Evolutionary conservation across 352 stramenopile species (phyloP).

Genomic region (Phytophthora tubulina): DNA sequence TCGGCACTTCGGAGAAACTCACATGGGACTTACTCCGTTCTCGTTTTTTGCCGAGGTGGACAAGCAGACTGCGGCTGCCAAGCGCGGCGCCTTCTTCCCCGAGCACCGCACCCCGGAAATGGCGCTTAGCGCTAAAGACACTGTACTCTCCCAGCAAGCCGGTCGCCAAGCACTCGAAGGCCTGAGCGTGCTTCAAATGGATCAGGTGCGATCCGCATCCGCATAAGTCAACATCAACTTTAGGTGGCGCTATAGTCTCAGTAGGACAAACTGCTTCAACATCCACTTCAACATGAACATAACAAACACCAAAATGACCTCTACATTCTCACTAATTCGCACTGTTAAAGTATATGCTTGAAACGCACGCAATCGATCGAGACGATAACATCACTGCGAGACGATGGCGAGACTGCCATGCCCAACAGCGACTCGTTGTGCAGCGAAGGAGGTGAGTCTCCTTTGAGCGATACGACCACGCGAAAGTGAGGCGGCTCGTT

Average conservation of each 20-base stretch:
- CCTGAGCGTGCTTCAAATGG: slow-evolving; percentile 16
- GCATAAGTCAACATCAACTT: slow-evolving; percentile 19
- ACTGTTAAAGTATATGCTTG: neutral
- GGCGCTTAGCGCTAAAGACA: slow-evolving; percentile 69
- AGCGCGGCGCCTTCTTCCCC: slow-evolving; percentile 57
- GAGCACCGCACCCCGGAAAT: slow-evolving; percentile 54
- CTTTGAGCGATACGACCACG: slow-evolving; percentile 6
- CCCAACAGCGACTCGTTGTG: neutral
- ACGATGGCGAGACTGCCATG: neutral
- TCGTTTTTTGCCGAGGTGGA: slow-evolving; percentile 75
- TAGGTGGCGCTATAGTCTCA: neutral
- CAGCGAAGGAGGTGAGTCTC: neutral
- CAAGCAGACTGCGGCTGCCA: slow-evolving; percentile 52
- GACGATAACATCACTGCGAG: slow-evolving; percentile 5
- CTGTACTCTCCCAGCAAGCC: slow-evolving; percentile 21
- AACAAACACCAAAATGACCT: slow-evolving; percentile 1
- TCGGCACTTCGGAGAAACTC: slow-evolving; percentile 26
- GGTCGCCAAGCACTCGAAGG: neutral
- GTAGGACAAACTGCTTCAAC: slow-evolving; percentile 3
- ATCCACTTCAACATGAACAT: slow-evolving; percentile 15
- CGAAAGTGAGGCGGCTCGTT: slow-evolving; percentile 26
- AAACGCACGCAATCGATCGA: neutral
- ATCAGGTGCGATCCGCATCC: slow-evolving; percentile 30
- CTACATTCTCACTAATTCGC: neutral
- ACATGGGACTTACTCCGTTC: slow-evolving; percentile 63